A percentile compares a stretch with the other conserved stretches of the same genome.
phyloP scores from a whole-genome alignment of 768 basidiomycete genomes.

The Trametopsis cervina region DNA sequence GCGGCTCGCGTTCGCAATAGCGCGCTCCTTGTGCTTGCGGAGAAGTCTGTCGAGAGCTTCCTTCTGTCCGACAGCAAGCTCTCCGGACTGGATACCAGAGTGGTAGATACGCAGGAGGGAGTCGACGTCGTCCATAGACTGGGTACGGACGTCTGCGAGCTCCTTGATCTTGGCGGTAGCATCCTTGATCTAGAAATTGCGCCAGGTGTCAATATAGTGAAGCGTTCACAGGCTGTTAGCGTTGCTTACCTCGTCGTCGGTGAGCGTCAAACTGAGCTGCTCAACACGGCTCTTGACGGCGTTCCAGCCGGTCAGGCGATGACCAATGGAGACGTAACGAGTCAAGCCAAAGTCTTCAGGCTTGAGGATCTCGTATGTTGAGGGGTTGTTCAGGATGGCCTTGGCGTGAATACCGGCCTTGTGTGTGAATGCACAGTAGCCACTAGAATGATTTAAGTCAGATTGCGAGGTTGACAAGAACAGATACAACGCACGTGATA shows the following conservation, averaged over 20 bases:
- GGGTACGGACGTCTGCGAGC: constrained; percentile 95
- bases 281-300: constrained; percentile 99
- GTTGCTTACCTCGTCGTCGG: constrained; percentile 72
- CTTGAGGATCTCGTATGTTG: constrained; percentile 98
- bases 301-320: constrained; percentile 97
- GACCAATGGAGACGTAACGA: constrained; percentile 96
- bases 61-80: constrained; percentile 91
- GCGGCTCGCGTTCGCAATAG: constrained; percentile 5
- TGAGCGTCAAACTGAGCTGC: constrained; percentile 85
- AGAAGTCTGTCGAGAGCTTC: constrained; percentile 85
- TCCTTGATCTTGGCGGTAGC: constrained; percentile 99
- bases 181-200: constrained; percentile 81
- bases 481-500: constrained; percentile 56
- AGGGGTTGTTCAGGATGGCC: constrained; percentile 98
- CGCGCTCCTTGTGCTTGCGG: constrained; percentile 57
- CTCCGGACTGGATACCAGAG: constrained; percentile 86
- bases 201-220: not conserved
- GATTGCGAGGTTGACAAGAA: not conserved
- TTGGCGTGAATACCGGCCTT: constrained; percentile 99
- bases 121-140: constrained; percentile 99
- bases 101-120: constrained; percentile 94
- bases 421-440: constrained; percentile 99
- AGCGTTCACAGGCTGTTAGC: not conserved
- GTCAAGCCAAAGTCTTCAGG: constrained; percentile 98
- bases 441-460: constrained; percentile 39